Evolutionary conservation across 306 rosid genomes (phyloP), one percentile per base, ranked within the genome.

Genomic region (Alnus glutinosa): DNA sequence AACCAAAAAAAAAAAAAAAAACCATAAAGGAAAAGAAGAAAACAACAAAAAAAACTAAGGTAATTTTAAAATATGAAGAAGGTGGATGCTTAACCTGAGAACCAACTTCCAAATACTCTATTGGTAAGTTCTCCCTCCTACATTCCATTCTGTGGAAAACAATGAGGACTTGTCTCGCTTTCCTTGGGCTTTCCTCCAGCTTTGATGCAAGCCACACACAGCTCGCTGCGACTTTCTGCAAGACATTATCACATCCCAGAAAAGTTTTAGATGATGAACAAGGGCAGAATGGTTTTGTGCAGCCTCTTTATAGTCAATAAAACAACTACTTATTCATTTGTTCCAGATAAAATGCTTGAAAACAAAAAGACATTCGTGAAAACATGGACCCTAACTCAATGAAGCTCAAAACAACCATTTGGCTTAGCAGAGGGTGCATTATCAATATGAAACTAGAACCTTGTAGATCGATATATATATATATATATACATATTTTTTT

Each of bases 101-200:
- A 83, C 79, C 86, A 73, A 82, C 82, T 79, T 93, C 99, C 86
- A 95, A 89, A 83, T 83, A 87, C 83, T 93, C 98, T 52, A 90
- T 79, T 15, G 97, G 89, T 73, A 93, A 79, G 86, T 87, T 89
- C 86, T 95, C 98, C 87, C 98, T 82, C 89, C 96, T 83, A 83
- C 98, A 93, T 85, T 95, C 99, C 98, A 93, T 91, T 86, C 97
- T 84, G 78, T 95, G 97, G 77, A 93, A 95, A 80, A 95, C 94
- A 71, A 91, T 88, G 8, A 95, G 86, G 19, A 93, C 96, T 84
- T 93, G 99, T 74, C 99, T 91, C 46, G 96, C 98, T 87, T 93
- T 95, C 79, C 88, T 91, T 14, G 98, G 90, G 81, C 87, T 91
- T 77, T 93, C 99, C 88, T 93, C 97, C 82, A 93, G 88, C 82